Conservation (phyloP, 805 yeast species). For the Nakazawaea siamensis region DNA sequence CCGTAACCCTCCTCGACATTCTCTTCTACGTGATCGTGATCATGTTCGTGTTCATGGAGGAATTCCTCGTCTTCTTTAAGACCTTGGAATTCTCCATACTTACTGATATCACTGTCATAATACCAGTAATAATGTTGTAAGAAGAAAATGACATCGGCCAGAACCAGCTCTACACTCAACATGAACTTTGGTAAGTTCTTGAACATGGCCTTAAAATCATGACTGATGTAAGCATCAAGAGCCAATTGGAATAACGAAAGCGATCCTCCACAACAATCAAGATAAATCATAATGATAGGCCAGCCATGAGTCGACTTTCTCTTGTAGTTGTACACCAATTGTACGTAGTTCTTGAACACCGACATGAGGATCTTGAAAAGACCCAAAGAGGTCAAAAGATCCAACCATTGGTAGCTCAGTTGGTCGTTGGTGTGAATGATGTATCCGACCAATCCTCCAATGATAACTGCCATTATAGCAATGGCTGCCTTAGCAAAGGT, state of each 20-base stretch:
- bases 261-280: constrained; percentile 22
- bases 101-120: constrained; percentile 17
- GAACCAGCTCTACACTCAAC: constrained; percentile 22
- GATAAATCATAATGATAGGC: constrained; percentile 27
- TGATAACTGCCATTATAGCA: constrained; percentile 12
- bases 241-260: constrained; percentile 22
- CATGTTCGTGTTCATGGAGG: constrained; percentile 22
- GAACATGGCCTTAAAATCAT: constrained; percentile 18
- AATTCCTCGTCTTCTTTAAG: constrained; percentile 24
- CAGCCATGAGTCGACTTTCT: constrained; percentile 29
- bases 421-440: constrained; percentile 13
- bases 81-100: constrained; percentile 4
- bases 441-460: constrained; percentile 8
- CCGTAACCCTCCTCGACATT: constrained; percentile 4
- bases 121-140: constrained; percentile 25
- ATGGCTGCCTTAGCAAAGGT: constrained; percentile 14
- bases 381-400: constrained; percentile 24
- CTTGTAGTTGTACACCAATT: constrained; percentile 22
- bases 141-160: constrained; percentile 22
- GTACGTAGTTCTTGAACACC: constrained; percentile 27
- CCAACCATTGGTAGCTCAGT: constrained; percentile 21
- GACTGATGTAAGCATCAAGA: constrained; percentile 20
- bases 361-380: constrained; percentile 24
- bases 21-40: constrained; percentile 19
- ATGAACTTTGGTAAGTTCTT: constrained; percentile 24